Evolutionary conservation across 169 alveolate genomes (phyloP), one percentile per base, ranked within the genome.

Genomic region (Cardiosporidium cionae): DNA sequence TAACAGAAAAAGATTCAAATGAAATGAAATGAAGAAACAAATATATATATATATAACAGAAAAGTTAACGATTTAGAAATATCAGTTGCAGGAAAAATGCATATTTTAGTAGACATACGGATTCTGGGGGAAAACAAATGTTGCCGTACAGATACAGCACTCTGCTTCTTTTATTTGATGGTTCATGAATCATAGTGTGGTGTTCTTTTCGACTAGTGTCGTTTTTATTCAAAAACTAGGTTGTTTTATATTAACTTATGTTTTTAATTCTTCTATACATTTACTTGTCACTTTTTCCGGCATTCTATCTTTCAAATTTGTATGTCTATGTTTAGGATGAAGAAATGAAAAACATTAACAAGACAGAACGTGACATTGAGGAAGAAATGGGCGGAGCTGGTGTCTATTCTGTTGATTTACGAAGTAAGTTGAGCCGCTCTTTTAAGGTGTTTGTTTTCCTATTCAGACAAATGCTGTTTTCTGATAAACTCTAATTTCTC

Each of bases 321-420:
- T 44, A 9, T 44, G 58, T 44, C 58, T 44, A n/a, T 44, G n/a
- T 44, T 9, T 62, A 7, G 68, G 68, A n/a, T 65, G 67, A 63
- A 62, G 6, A 62, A 22, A 27, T 63, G 68, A 82, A 74, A 70
- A 81, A 80, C 52, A 32, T 73, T 63, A 78, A 89, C 34, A 85
- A 81, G 31, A 81, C 90, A 25, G 85, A 90, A 62, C 86, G 85
- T 36, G 95, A 92, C 68, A 69, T 88, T 32, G 86, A 92, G 77
- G 97, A 93, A 75, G 93, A 90, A 72, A 81, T 89, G 64, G 99
- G 99, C 7, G 99, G 99, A 0, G 96, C 98, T 28, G 99, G 99
- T 9, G 98, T 95, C n/a, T 97, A 92, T 80, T 89, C 90, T n/a
- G 87, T 88, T 33, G 97, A 93, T 80, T 80, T 88, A 70, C 86